phyloP scores from a whole-genome alignment of 441 rosid genomes.

The Erodium trifolium region DNA sequence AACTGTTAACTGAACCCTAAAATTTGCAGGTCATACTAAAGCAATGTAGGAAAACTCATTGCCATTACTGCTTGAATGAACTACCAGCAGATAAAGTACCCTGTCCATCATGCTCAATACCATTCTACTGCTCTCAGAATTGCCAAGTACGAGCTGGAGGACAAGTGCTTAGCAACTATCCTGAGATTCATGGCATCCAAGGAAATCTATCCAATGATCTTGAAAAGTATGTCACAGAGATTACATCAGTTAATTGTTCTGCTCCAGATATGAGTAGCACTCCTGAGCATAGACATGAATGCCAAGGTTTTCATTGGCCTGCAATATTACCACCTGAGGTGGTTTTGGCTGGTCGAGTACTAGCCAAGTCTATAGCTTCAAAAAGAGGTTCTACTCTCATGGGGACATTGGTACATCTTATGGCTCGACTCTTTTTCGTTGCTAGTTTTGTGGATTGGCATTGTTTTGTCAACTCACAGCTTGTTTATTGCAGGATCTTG shows the following conservation, averaged over 20 bases:
- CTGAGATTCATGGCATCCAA: slow-evolving; percentile 18
- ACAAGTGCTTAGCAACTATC: slow-evolving; percentile 18
- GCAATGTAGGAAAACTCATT: slow-evolving; percentile 56
- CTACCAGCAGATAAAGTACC: slow-evolving; percentile 63
- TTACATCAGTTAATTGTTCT: slow-evolving; percentile 22
- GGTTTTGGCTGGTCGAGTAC: slow-evolving; percentile 66
- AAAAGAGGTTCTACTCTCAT: slow-evolving; percentile 24
- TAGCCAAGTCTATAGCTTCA: slow-evolving; percentile 43
- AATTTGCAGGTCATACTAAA: slow-evolving; percentile 52
- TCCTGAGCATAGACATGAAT: slow-evolving; percentile 81
- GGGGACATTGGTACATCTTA: slow-evolving; percentile 37
- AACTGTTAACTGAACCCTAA: slow-evolving; percentile 3
- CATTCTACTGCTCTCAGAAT: slow-evolving; percentile 68
- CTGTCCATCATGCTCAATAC: slow-evolving; percentile 58
- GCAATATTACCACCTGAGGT: slow-evolving; percentile 60
- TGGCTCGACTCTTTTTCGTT: slow-evolving; percentile 12
- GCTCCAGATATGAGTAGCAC: slow-evolving; percentile 27
- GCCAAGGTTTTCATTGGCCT: slow-evolving; percentile 76
- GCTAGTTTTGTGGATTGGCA: slow-evolving; percentile 9
- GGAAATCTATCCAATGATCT: slow-evolving; percentile 26
- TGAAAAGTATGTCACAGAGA: slow-evolving; percentile 35
- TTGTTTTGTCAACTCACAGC: slow-evolving; percentile 18
- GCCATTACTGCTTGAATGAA: slow-evolving; percentile 79
- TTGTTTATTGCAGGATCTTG: slow-evolving; percentile 43
- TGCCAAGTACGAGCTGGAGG: slow-evolving; percentile 63